These are phyloP conservation scores for Lomentospora prolificans DNA, from an alignment of 2,329 filamentous ascomycete species.

Conservation along the genomic window DNA sequence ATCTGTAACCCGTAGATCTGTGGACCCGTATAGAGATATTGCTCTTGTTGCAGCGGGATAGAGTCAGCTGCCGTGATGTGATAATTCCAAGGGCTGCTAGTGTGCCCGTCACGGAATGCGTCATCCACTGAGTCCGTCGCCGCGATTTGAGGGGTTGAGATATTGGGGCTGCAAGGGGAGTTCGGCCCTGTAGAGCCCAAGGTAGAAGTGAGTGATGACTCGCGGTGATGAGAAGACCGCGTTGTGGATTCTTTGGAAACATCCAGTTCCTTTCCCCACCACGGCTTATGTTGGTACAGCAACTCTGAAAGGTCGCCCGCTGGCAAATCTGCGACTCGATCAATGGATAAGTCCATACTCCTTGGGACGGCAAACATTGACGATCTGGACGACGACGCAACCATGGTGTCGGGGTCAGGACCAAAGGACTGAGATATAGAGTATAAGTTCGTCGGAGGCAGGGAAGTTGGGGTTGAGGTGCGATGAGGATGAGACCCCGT, in stretches of 20 bases:
- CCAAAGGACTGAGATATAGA: not conserved
- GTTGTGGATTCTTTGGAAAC: not conserved
- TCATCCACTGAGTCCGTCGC: conserved; percentile 39
- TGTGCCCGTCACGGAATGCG: conserved; percentile 31
- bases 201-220: conserved; percentile 48
- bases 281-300: not conserved
- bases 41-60: not conserved
- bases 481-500: not conserved
- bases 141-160: conserved; percentile 48
- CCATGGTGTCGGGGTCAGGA: not conserved
- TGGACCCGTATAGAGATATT: conserved; percentile 4
- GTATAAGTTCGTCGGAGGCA: not conserved
- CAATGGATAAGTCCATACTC: conserved; percentile 7
- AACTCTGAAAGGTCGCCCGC: conserved; percentile 4
- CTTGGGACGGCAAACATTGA: conserved; percentile 2
- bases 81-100: conserved; percentile 11
- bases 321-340: conserved; percentile 4
- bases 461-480: not conserved
- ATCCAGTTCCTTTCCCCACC: conserved; percentile 4
- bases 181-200: conserved; percentile 49
- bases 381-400: not conserved
- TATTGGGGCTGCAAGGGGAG: conserved; percentile 46
- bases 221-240: conserved; percentile 37
- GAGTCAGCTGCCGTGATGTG: not conserved
- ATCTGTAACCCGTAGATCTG: conserved; percentile 17